Base-by-base conservation (phyloP, 306 rosid genomes). In the Begonia masoniana region DNA sequence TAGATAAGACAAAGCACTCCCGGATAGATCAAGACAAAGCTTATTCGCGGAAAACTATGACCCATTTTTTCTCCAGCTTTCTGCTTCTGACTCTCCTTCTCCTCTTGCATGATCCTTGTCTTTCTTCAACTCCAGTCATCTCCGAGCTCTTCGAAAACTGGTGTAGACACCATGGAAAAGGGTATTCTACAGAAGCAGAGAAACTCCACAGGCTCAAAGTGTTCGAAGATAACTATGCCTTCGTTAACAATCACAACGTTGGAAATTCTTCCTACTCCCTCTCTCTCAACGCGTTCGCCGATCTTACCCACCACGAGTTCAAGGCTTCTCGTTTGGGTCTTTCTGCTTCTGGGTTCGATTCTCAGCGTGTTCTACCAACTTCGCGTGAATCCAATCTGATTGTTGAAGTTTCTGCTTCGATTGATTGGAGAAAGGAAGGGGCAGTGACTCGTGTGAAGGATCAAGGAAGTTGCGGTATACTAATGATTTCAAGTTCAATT, bases 281-380 rank as follows among this genome's bases (percentile, higher is more conserved):
- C 31, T 82, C 88, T 39, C 82, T 89, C 51, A 89, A 89, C 73
- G 77, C 83, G 39, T 82, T 78, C 26, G 84, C 97, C 13, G 95
- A 85, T 82, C 91, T 89, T 57, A 75, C 88, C 17, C 82, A 78
- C 75, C 82, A 71, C 26, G 95, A 89, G 72, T 89, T 89, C 77
- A 82, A 71, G 68, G 59, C 73, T 74, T 71, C 85, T 69, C 97
- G 85, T 26, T 75, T 85, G 39, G 91, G 95, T 13, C 60, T 82
- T 12, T 70, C 89, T 15, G 59, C 85, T 35, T 49, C 76, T 10
- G 53, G 74, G 49, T 70, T 64, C 43, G 52, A 57, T 50, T 61
- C 76, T 52, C 47, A 50, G 47, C 63, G 35, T 15, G 15, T 9
- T 10, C 51, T 52, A 57, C 43, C 59, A 61, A 69, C 54, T 54